A percentile compares a stretch with the other conserved stretches of the same genome.
Evolutionary conservation across 208 protist species (phyloP).

Genomic region (Trypanosomatidae sp.): DNA sequence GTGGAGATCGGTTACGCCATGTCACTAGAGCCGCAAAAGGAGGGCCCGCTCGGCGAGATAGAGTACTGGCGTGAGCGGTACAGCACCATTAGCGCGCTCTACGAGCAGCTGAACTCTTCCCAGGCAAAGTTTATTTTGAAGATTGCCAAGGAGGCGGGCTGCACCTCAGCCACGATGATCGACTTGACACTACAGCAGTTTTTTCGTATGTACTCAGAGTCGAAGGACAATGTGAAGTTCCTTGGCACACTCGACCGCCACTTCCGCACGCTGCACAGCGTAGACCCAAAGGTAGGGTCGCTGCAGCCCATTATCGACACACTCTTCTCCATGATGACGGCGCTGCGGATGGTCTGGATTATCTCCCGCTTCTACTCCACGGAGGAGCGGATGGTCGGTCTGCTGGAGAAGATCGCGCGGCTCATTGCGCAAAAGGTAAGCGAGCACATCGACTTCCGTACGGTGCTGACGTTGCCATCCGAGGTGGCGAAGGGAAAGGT

Average conservation of each 20-base stretch:
- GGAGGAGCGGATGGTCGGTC: conserved; percentile 97
- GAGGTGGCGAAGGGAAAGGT: conserved; percentile 85
- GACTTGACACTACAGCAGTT: conserved; percentile 93
- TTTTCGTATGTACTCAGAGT: conserved; percentile 95
- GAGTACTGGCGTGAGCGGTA: conserved; percentile 97
- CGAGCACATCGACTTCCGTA: conserved; percentile 93
- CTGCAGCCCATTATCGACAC: conserved; percentile 97
- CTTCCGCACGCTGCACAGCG: conserved; percentile 96
- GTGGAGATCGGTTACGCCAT: conserved; percentile 90
- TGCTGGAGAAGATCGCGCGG: conserved; percentile 97
- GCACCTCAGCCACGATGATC: conserved; percentile 89
- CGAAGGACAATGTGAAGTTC: conserved; percentile 99
- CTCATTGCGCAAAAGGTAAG: conserved; percentile 96
- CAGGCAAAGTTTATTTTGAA: conserved; percentile 93
- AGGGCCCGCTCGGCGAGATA: conserved; percentile 96
- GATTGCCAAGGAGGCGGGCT: conserved; percentile 90
- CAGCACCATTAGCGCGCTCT: conserved; percentile 94
- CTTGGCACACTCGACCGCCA: conserved; percentile 98
- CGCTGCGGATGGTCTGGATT: conserved; percentile 99
- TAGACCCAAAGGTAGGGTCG: conserved; percentile 71
- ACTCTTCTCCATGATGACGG: conserved; percentile 98
- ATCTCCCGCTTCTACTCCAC: conserved; percentile 99
- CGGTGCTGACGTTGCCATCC: conserved; percentile 77
- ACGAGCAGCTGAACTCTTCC: conserved; percentile 97
- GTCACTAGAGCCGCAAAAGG: conserved; percentile 89